These are phyloP conservation scores for Cicer judaicum DNA, from an alignment of 306 rosid genomes.

Conservation along the genomic window DNA sequence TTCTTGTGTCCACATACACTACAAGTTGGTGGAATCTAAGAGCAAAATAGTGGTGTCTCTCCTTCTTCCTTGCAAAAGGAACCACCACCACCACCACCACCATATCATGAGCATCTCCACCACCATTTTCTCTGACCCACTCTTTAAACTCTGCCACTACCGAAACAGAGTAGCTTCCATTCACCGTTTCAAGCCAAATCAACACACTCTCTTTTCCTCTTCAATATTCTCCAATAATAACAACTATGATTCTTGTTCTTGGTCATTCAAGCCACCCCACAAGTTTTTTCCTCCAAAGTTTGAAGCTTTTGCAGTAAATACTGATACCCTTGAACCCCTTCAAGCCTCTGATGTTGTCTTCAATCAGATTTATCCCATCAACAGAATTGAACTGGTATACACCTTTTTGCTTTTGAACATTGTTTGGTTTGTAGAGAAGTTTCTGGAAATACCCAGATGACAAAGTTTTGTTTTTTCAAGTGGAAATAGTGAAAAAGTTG, in stretches of 20 bases:
- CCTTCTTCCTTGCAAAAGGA: conserved; percentile 43
- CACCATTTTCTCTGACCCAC: conserved; percentile 58
- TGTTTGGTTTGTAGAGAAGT: not conserved
- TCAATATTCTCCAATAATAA: conserved; percentile 32
- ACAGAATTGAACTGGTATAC: conserved; percentile 59
- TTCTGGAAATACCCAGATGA: conserved; percentile 26
- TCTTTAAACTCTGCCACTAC: conserved; percentile 43
- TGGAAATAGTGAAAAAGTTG: conserved; percentile 14
- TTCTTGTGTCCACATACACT: conserved; percentile 19
- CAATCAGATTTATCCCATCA: conserved; percentile 62
- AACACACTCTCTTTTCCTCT: conserved; percentile 41
- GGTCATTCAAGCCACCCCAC: conserved; percentile 47
- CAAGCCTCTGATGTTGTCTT: conserved; percentile 54
- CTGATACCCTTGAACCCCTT: conserved; percentile 52
- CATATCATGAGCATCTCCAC: conserved; percentile 76
- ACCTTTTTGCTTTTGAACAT: conserved; percentile 1
- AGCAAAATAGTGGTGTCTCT: not conserved
- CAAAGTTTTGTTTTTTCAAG: not conserved
- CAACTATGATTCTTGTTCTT: conserved; percentile 46
- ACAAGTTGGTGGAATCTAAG: not conserved
- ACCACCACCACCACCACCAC: not conserved
- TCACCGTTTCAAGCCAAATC: conserved; percentile 45
- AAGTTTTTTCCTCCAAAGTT: conserved; percentile 45
- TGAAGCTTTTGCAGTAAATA: conserved; percentile 51
- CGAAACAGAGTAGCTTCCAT: conserved; percentile 28